Percentiles rank a stretch among this genome's conserved stretches.
These are phyloP conservation scores for Fusarium sp. DNA, from an alignment of 2,329 filamentous ascomycete species.

Conservation along the genomic window DNA sequence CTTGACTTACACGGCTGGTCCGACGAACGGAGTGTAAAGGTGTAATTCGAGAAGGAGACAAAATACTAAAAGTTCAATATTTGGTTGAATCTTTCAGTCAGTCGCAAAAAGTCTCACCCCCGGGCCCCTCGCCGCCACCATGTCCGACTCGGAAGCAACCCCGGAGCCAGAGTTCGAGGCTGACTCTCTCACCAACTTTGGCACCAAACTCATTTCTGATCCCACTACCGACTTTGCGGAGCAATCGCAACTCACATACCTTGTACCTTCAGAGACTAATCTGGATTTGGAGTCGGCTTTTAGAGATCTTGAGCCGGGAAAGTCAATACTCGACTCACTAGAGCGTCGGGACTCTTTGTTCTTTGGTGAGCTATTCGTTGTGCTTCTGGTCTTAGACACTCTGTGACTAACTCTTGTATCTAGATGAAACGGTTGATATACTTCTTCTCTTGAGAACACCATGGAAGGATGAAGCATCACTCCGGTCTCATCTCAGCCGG, in stretches of 20 bases:
- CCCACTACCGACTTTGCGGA: constrained; percentile 61
- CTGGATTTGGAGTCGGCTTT: constrained; percentile 67
- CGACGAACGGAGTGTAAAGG: constrained; percentile 24
- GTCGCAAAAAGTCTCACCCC: neutral
- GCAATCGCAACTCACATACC: constrained; percentile 69
- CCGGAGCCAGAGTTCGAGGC: constrained; percentile 33
- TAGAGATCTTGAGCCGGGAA: constrained; percentile 55
- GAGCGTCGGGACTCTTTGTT: constrained; percentile 74
- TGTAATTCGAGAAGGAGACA: constrained; percentile 4
- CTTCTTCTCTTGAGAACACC: constrained; percentile 77
- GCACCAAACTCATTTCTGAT: constrained; percentile 40
- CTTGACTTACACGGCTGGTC: constrained; percentile 39
- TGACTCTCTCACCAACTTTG: constrained; percentile 40
- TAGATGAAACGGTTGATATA: constrained; percentile 80
- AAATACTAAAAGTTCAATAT: neutral
- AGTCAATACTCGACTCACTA: constrained; percentile 67
- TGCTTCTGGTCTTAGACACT: constrained; percentile 56
- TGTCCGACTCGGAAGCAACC: constrained; percentile 37
- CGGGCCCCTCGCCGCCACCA: neutral
- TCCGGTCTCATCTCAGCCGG: constrained; percentile 71
- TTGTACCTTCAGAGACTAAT: constrained; percentile 68
- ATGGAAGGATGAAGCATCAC: constrained; percentile 65
- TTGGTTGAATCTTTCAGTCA: neutral
- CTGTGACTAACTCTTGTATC: constrained; percentile 46
- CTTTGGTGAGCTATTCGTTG: constrained; percentile 69